phyloP scores from a whole-genome alignment of 176 grass and related monocot species.

The Rhynchospora tenuis region DNA sequence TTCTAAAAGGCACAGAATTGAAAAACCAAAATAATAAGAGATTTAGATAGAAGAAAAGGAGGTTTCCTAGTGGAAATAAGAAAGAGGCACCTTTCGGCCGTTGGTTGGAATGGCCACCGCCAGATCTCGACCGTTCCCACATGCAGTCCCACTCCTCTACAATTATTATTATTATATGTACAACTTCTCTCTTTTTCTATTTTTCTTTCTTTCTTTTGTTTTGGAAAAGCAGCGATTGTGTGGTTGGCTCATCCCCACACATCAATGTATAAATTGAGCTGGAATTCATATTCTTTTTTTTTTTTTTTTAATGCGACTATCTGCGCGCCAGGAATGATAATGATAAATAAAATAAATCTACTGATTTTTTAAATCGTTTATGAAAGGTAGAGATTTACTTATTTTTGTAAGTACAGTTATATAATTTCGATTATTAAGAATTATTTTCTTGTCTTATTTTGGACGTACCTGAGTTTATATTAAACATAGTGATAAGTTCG shows the following conservation, averaged over 20 bases:
- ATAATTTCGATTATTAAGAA: too few species aligned
- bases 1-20: background rate
- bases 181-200: background rate
- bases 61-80: slow-evolving; percentile 17
- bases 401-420: too few species aligned
- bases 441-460: too few species aligned
- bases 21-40: background rate
- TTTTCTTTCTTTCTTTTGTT: background rate
- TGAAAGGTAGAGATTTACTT: background rate
- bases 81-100: slow-evolving; percentile 30
- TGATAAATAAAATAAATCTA: background rate
- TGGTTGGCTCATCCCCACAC: slow-evolving; percentile 7
- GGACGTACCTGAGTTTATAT: too few species aligned
- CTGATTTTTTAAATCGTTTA: background rate
- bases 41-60: background rate
- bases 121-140: slow-evolving; percentile 32
- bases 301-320: background rate
- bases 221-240: background rate
- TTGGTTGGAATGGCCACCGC: slow-evolving; percentile 25
- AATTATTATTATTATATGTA: slow-evolving; percentile 2
- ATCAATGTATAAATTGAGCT: slow-evolving; percentile 1
- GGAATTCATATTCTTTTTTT: background rate
- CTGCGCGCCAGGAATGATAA: background rate
- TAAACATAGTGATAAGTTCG: too few species aligned
- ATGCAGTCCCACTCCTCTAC: background rate